Evolutionary conservation across 768 basidiomycete genomes (phyloP), one percentile per base, ranked within the genome.

Genomic region (Pleurotus salmoneostramineus): DNA sequence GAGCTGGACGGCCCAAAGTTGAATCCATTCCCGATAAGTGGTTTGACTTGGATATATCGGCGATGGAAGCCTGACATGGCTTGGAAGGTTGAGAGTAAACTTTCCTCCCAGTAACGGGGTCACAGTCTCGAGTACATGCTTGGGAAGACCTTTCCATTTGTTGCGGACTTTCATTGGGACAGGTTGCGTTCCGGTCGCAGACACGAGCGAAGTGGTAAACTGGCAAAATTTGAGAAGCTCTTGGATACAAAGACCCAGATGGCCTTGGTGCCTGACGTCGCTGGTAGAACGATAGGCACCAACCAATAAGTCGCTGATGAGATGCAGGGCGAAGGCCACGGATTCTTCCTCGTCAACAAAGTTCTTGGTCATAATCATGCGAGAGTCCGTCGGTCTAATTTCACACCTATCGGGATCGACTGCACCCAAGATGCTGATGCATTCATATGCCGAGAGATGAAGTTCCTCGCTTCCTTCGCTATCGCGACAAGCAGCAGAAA

Each of bases 11-110:
- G 93, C 87, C 94, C 95, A 98, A 0, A 82, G 68, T 62, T 96
- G 94, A 35, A 98, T 82, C 97, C 97, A 99, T 70, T 98, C 95
- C 43, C 95, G 85, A 71, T 98, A 99, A 0, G 93, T 96, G 2
- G 83, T 69, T 57, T 86, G 80, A 4, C 73, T 72, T 0, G 83
- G 79, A 71, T 98, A 99, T 57, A 98, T 85, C 2, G 96, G 95
- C 61, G 87, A 83, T 50, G 76, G 70, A 15, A 77, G 68, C 2
- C 74, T 63, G 8, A 73, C 74, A 2, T 71, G 65, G 1, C 69
- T 64, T 6, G 74, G 75, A 31, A 79, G 76, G 12, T 77, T 75
- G 12, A 87, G 72, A 3, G 79, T 77, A 66, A 84, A 92, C 37
- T 83, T 80, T 42, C 81, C 79, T 59, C 85, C 89, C 10, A 98